Evolutionary conservation across 257 asterid genomes (phyloP).

Genomic region (Eustoma russellianum): DNA sequence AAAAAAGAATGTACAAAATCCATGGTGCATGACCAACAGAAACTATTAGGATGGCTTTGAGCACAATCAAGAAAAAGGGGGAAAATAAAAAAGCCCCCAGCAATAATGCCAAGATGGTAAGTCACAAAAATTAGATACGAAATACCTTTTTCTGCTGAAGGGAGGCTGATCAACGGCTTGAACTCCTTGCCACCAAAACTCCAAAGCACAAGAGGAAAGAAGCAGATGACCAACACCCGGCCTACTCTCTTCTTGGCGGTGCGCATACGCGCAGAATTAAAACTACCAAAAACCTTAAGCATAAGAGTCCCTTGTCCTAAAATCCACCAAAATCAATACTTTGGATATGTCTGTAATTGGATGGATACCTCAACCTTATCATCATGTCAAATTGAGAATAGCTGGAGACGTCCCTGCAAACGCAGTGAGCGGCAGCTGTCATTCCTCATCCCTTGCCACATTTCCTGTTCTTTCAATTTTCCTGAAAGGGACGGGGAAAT

Average conservation of each 20-base stretch:
- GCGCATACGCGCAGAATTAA: slow-evolving; percentile 4
- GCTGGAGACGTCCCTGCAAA: slow-evolving; percentile 18
- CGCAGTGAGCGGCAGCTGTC: slow-evolving; percentile 17
- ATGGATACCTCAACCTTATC: slow-evolving; percentile 22
- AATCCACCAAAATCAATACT: slow-evolving; percentile 24
- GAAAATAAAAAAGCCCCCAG: too few relatives aligned
- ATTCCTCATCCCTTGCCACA: slow-evolving; percentile 31
- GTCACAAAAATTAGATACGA: slow-evolving; percentile 2
- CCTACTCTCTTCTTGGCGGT: slow-evolving; percentile 9
- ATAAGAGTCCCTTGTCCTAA: background rate
- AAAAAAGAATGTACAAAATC: too few relatives aligned
- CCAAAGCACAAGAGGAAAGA: slow-evolving; percentile 1
- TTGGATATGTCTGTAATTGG: slow-evolving; percentile 22
- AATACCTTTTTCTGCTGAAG: background rate
- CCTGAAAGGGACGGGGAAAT: slow-evolving; percentile 15
- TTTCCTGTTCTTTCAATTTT: slow-evolving; percentile 31
- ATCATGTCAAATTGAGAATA: slow-evolving; percentile 20
- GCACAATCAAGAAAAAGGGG: too few relatives aligned
- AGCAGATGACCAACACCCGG: background rate
- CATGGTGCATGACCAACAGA: too few relatives aligned
- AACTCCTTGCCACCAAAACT: slow-evolving; percentile 10
- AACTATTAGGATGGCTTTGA: too few relatives aligned
- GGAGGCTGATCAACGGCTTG: background rate
- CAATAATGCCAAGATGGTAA: too few relatives aligned
- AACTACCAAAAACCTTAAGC: slow-evolving; percentile 1